Evolutionary conservation across 805 yeast species (phyloP), one percentile per base, ranked within the genome.

Genomic region (Candida silvatica): DNA sequence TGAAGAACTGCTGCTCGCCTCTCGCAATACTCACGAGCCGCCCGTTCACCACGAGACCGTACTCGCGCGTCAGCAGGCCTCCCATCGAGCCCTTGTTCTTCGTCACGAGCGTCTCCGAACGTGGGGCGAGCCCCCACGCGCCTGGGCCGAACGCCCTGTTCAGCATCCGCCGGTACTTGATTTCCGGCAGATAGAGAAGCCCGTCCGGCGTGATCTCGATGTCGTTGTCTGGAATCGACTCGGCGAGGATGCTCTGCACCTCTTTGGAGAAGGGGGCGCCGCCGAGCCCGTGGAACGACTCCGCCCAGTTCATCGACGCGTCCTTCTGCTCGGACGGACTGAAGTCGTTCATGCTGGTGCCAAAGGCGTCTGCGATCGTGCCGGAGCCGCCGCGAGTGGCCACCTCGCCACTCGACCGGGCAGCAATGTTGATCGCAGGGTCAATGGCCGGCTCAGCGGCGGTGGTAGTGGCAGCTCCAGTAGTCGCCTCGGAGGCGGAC

Each of bases 131-230:
- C 1, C 97, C 97, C 98, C 98, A 92, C 2, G 94, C 97, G 19
- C 98, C 98, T 5, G 98, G 96, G 3, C 98, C 98, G 64, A 92
- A 90, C 0, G 97, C 94, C 26, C 69, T 68, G 59, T 90, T 90
- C 45, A 92, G 60, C 17, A 88, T 80, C 30, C 98, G 71, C 44
- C 98, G 73, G 54, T 92, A 92, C 54, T 90, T 90, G 60, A 92
- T 92, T 56, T 92, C 98, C 0, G 98, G 98, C 31, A 92, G 63
- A 49, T 85, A 92, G 6, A 92, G 58, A 34, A 92, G 63, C 12
- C 97, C 97, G 56, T 92, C 98, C 1, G 97, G 97, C 41, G 90
- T 92, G 44, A 92, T 81, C 55, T 92, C 98, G 35, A 92, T 77
- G 46, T 90, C 97, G 19, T 69, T 68, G 5, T 73, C 67, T 0